Base-by-base conservation (phyloP, 73 alveolate species). In the Paraurostyla sp. region DNA sequence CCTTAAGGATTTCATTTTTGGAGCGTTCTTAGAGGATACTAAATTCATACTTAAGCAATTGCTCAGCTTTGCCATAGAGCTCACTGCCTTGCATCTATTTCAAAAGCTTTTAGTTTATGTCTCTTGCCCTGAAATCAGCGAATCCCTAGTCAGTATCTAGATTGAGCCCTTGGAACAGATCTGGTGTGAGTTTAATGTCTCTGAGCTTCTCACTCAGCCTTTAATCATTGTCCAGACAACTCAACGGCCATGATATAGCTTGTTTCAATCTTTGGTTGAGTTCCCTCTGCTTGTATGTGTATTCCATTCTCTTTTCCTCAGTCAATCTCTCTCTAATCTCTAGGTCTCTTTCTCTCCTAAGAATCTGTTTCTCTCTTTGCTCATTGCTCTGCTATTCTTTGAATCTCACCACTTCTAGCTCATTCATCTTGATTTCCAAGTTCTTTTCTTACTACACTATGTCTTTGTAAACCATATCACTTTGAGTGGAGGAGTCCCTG, bases 181-280 rank as follows among this genome's bases (percentile, higher is more conserved):
- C 89, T 27, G 89, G 89, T 1, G 89, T 78, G 29, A 42, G 50
- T 35, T 78, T 78, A 0, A 78, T 45, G 3, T 78, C 89, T n/a
- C 13, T 49, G 35, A 78, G 76, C 40, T 78, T 78, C 22, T 78
- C 76, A 9, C 80, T 78, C 0, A 78, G 60, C 42, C 4, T 32
- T 50, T 50, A 25, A 36, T 78, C 89, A 29, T 50, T 52, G 2
- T 78, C 89, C 2, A 78, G 78, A 27, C 89, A 78, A 38, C 20
- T 54, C 11, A 78, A 27, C 16, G 89, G 89, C 89, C 89, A 78
- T 30, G 76, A 36, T 20, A 51, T 29, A 11, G 89, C 89, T 2
- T 35, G 20, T 27, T 51, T 78, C n/a, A 78, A n/a, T 36, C 89
- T 78, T 41, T 49, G 52, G 40, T 78, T 78, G 7, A 78, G 62